A percentile compares a stretch with the other conserved stretches of the same genome.
These are phyloP conservation scores for Wickerhamomyces canadensis DNA, from an alignment of 805 yeast species.

Conservation along the genomic window DNA sequence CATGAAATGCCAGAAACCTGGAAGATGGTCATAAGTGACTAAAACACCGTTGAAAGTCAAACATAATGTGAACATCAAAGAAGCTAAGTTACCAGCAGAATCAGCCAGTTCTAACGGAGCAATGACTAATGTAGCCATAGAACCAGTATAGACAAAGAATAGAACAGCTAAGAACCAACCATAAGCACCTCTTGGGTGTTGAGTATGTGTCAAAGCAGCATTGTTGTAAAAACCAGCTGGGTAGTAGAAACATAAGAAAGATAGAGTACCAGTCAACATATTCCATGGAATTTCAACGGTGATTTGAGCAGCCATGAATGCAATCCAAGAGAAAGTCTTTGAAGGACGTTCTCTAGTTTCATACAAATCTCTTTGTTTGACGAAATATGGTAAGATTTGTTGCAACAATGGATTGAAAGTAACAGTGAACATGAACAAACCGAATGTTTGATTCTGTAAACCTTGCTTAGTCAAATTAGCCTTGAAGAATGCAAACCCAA, in stretches of 20 bases:
- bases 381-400: slow-evolving; percentile 59
- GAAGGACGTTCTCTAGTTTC: slow-evolving; percentile 74
- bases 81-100: slow-evolving; percentile 57
- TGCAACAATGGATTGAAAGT: slow-evolving; percentile 48
- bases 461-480: slow-evolving; percentile 60
- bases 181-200: slow-evolving; percentile 3
- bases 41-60: slow-evolving; percentile 75
- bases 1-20: slow-evolving; percentile 76
- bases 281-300: slow-evolving; percentile 45
- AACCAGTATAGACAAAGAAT: slow-evolving; percentile 43
- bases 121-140: slow-evolving; percentile 51
- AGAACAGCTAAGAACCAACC: slow-evolving; percentile 37
- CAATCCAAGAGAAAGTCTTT: slow-evolving; percentile 63
- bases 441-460: slow-evolving; percentile 57
- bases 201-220: slow-evolving; percentile 47
- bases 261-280: slow-evolving; percentile 34
- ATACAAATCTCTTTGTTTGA: slow-evolving; percentile 53
- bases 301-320: slow-evolving; percentile 41
- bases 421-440: slow-evolving; percentile 51
- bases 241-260: slow-evolving; percentile 43
- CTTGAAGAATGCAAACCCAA: slow-evolving; percentile 64
- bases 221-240: slow-evolving; percentile 53
- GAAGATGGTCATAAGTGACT: slow-evolving; percentile 45
- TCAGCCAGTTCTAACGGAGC: slow-evolving; percentile 55
- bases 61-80: slow-evolving; percentile 51